Conservation (phyloP, 345 rosid genomes). For the Chamaenerion angustifolium region DNA sequence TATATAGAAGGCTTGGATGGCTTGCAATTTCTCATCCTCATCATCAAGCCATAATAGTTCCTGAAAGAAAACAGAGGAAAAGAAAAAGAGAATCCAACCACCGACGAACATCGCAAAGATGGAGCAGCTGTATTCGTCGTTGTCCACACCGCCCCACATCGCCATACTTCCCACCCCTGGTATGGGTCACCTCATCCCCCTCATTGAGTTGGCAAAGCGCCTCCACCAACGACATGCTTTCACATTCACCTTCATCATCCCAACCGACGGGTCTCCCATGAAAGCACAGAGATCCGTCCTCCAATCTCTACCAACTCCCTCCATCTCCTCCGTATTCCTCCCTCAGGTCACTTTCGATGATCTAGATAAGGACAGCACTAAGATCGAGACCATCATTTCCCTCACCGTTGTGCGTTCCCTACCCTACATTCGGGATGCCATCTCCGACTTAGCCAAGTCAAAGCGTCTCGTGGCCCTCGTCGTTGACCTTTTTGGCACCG, state of each 20-base stretch:
- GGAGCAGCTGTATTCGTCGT: too few species aligned
- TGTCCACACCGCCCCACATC: slow-evolving; percentile 16
- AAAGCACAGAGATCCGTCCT: slow-evolving; percentile 33
- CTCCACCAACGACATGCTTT: slow-evolving; percentile 19
- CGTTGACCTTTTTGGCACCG: slow-evolving; percentile 61
- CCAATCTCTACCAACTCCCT: slow-evolving; percentile 26
- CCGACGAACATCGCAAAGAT: too few species aligned
- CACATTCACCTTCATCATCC: slow-evolving; percentile 33
- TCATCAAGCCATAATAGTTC: too few species aligned
- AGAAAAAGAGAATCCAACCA: too few species aligned
- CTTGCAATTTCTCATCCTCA: too few species aligned
- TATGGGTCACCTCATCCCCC: slow-evolving; percentile 46
- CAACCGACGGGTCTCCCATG: slow-evolving; percentile 35
- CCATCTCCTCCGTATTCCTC: slow-evolving; percentile 32
- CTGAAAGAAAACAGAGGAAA: too few species aligned
- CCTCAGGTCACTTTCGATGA: slow-evolving; percentile 37
- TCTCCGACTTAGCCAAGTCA: slow-evolving; percentile 18
- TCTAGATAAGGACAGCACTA: slow-evolving; percentile 14
- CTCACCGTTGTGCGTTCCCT: slow-evolving; percentile 42
- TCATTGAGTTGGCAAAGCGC: slow-evolving; percentile 39
- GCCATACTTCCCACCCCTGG: slow-evolving; percentile 44
- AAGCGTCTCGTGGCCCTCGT: slow-evolving; percentile 26
- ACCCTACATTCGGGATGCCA: slow-evolving; percentile 25
- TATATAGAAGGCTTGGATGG: too few species aligned
- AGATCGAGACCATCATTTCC: slow-evolving; percentile 33